Percentiles rank a stretch among this genome's conserved stretches.
Conservation (phyloP, 768 basidiomycete species). For the Gelatoporia subvermispora region DNA sequence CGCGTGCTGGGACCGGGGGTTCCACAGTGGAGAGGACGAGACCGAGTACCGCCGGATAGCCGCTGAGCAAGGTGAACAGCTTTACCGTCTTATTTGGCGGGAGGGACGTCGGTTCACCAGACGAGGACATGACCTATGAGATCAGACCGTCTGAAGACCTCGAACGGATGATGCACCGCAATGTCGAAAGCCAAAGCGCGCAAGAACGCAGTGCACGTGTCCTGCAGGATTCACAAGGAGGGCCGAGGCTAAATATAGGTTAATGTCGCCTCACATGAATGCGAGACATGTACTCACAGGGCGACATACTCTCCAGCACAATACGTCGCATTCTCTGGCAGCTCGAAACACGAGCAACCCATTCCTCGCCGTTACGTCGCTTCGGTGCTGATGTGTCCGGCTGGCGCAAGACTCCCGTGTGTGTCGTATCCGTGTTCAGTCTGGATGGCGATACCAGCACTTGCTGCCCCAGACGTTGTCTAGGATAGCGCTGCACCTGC, state of each 20-base stretch:
- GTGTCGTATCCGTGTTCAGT: slow-evolving; percentile 28
- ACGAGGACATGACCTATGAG: slow-evolving; percentile 29
- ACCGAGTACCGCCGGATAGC: slow-evolving; percentile 51
- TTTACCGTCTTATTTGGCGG: slow-evolving; percentile 34
- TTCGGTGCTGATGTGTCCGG: slow-evolving; percentile 33
- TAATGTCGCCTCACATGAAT: not conserved
- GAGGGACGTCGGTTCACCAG: slow-evolving; percentile 34
- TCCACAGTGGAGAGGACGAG: slow-evolving; percentile 44
- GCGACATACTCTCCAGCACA: slow-evolving; percentile 44
- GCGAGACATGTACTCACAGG: slow-evolving; percentile 26
- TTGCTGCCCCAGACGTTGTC: slow-evolving; percentile 26
- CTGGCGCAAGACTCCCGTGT: slow-evolving; percentile 33
- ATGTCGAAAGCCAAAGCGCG: slow-evolving; percentile 32
- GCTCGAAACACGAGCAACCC: slow-evolving; percentile 13
- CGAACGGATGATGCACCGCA: too few relatives aligned
- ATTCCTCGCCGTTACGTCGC: slow-evolving; percentile 33
- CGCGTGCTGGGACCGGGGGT: slow-evolving; percentile 33
- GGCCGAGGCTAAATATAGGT: slow-evolving; percentile 18
- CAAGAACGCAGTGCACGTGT: slow-evolving; percentile 34
- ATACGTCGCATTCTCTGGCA: slow-evolving; percentile 34
- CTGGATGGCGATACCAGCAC: slow-evolving; percentile 23
- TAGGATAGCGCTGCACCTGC: slow-evolving; percentile 25
- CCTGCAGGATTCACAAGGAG: slow-evolving; percentile 36
- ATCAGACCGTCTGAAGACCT: not conserved
- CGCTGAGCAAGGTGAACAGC: slow-evolving; percentile 33